Conservation (phyloP, 208 protist genomes). For the Acanthamoeba castellanii region DNA sequence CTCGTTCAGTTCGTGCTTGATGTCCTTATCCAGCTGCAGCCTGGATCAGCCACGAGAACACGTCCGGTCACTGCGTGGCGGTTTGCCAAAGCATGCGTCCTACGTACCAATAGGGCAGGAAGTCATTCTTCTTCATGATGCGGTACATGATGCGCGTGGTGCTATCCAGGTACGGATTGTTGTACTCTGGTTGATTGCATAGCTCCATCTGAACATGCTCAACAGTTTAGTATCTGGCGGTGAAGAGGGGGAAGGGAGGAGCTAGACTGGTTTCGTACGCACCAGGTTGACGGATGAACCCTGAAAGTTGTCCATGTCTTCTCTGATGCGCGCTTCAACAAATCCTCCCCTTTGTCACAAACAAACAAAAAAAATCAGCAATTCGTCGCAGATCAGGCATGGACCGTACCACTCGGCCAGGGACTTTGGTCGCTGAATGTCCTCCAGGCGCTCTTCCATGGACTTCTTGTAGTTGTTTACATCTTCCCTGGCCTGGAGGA, state of each 20-base stretch:
- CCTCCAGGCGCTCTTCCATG: conserved; percentile 22
- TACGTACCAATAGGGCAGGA: conserved; percentile 38
- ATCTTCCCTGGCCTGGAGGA: conserved; percentile 49
- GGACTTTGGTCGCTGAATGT: conserved; percentile 28
- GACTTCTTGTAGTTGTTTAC: conserved; percentile 41
- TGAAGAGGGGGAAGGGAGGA: no score
- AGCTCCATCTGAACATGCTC: conserved; percentile 14
- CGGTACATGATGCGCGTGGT: conserved; percentile 71
- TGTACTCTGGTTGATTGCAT: conserved; percentile 24
- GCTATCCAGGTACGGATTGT: conserved; percentile 66
- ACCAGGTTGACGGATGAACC: not conserved
- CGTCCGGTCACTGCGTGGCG: not conserved
- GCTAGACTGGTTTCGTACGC: not conserved
- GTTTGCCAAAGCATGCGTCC: no score
- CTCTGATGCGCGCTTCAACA: conserved; percentile 36
- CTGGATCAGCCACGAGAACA: not conserved
- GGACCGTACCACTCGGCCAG: conserved; percentile 16
- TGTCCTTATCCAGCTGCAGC: conserved; percentile 55
- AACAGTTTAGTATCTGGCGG: not conserved
- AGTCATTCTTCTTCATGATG: conserved; percentile 70
- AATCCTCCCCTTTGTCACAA: not conserved
- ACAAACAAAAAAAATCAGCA: not conserved
- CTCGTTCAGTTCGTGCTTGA: conserved; percentile 3
- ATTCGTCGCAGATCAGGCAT: not conserved
- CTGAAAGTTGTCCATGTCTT: conserved; percentile 26